Evolutionary conservation across 2,329 filamentous ascomycete species (phyloP), one percentile per base, ranked within the genome.

Genomic region (Drechslerella stenobrocha): DNA sequence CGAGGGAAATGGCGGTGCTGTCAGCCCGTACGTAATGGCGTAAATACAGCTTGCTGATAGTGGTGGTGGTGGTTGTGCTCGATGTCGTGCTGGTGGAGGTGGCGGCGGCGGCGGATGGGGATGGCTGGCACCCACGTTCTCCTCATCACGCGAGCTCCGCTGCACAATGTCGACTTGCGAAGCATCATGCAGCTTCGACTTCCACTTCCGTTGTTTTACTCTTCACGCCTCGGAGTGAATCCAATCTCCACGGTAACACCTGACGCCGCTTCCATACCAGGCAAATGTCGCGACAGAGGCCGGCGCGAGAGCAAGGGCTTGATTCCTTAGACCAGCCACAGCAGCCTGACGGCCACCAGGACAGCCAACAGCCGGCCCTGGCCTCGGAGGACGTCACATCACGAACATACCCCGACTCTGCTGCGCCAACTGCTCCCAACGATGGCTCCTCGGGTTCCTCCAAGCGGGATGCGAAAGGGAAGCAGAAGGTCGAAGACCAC

Each of bases 211-310:
- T 58, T 37, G 28, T 42, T 26, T 52, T 51, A 32, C 15, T 34
- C 48, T 26, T 47, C 60, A 24, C 15, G 32, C 20, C 11, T 47
- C 35, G 24, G 40, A 44, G 24, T 13, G 4, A 3, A 5, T 34
- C 18, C 22, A 30, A 35, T 48, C 35, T 52, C 42, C 35, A 45
- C 48, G 28, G 37, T 28, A 60, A 18, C 24, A 61, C 37, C 57
- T 42, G 26, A 40, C 40, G n/a, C 28, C 24, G 1, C 30, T 18
- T 20, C 6, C 32, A 30, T 18, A 7, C 23, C 45, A 22, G 44
- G 24, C 32, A 55, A 57, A 66, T 66, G 61, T 59, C 61, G 48
- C 53, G 61, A 24, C 61, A 66, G 40, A 65, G 52, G 40, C 44
- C 52, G 18, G 26, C 60, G n/a, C 48, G 35, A 34, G 50, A 37